Evolutionary conservation across 805 yeast species (phyloP).

Genomic region (Hanseniaspora lindneri): DNA sequence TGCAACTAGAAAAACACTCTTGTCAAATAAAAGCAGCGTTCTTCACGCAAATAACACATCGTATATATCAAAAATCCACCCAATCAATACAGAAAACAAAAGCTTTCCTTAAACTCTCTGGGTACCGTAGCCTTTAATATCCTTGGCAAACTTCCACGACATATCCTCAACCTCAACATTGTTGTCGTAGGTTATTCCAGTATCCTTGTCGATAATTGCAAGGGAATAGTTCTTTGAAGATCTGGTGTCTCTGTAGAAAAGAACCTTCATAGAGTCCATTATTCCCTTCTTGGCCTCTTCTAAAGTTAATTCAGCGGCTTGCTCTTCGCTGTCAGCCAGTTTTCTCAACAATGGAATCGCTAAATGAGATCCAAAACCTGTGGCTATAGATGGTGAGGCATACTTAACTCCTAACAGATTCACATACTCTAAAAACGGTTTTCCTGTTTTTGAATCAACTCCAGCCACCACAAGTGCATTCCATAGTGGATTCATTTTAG

Average conservation of each 20-base stretch:
- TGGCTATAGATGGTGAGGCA: conserved; percentile 77
- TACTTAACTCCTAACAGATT: conserved; percentile 88
- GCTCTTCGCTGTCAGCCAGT: conserved; percentile 66
- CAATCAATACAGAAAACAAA: too few relatives aligned
- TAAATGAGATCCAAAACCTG: conserved; percentile 92
- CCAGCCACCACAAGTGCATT: conserved; percentile 90
- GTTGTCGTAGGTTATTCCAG: conserved; percentile 53
- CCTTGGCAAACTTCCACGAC: conserved; percentile 83
- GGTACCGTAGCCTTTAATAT: conserved; percentile 83
- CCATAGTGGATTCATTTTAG: conserved; percentile 94
- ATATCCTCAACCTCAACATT: conserved; percentile 57
- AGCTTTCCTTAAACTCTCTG: conserved; percentile 33
- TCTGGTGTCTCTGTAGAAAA: conserved; percentile 93
- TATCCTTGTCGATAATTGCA: conserved; percentile 58
- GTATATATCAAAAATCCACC: too few relatives aligned
- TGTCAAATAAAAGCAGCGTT: too few relatives aligned
- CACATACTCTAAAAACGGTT: conserved; percentile 69
- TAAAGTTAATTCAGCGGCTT: conserved; percentile 54
- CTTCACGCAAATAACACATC: too few relatives aligned
- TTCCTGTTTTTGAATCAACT: conserved; percentile 32
- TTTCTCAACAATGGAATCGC: conserved; percentile 87
- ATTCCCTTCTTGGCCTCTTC: conserved; percentile 68
- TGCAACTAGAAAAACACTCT: too few relatives aligned
- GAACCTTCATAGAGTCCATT: conserved; percentile 80
- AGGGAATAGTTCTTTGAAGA: conserved; percentile 75